phyloP scores from a whole-genome alignment of 108 stramenopile species.

The Fistulifera solaris region DNA sequence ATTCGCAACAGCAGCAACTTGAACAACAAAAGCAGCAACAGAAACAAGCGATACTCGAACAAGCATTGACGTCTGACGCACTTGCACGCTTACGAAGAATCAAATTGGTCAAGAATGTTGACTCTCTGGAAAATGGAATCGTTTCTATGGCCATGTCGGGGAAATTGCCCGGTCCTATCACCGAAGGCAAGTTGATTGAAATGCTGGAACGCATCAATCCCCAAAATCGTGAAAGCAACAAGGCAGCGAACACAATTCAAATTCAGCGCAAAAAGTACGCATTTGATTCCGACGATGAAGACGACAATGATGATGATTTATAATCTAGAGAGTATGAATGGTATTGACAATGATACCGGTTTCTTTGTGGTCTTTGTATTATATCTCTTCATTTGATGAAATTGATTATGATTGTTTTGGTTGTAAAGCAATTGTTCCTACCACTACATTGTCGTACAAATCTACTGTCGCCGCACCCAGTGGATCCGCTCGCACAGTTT shows the following conservation, averaged over 20 bases:
- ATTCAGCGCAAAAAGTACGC: conserved; percentile 83
- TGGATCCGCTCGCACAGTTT: conserved; percentile 51
- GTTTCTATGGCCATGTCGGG: conserved; percentile 71
- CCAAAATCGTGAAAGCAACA: neutral
- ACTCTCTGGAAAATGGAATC: conserved; percentile 50
- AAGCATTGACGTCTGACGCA: conserved; percentile 70
- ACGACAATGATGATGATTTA: conserved; percentile 64
- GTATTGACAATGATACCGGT: too few species aligned
- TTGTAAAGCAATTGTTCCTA: conserved; percentile 36
- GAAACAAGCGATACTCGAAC: conserved; percentile 60
- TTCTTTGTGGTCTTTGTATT: too few species aligned
- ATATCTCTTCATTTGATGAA: too few species aligned
- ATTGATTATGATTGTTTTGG: too few species aligned
- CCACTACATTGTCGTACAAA: conserved; percentile 51
- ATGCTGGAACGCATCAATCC: conserved; percentile 66
- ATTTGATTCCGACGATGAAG: conserved; percentile 84
- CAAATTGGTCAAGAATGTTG: conserved; percentile 63
- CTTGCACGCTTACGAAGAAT: conserved; percentile 68
- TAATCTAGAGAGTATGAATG: neutral
- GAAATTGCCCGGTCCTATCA: conserved; percentile 68
- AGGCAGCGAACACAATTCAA: conserved; percentile 39
- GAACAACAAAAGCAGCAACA: conserved; percentile 42
- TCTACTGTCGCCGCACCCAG: conserved; percentile 68
- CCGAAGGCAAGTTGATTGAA: conserved; percentile 72
- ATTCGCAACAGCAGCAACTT: conserved; percentile 7